These are phyloP conservation scores for Camillea tinctor DNA, from an alignment of 2,329 filamentous ascomycete genomes.

Conservation along the genomic window DNA sequence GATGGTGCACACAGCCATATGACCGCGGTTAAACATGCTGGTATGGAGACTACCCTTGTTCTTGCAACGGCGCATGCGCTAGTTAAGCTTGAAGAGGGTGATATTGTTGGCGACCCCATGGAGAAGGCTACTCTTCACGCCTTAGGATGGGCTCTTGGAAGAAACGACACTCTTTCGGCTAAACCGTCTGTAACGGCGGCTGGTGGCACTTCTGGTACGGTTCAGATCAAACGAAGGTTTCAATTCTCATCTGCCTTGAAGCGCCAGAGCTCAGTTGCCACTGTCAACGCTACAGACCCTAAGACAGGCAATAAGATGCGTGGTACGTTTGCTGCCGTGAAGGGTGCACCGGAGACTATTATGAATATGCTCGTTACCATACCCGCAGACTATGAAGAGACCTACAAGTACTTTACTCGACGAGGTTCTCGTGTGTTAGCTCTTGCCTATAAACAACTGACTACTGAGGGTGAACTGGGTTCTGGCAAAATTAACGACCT, in stretches of 20 bases:
- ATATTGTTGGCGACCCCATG: conserved; percentile 98
- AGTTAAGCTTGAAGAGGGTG: conserved; percentile 94
- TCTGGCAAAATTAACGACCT: conserved; percentile 86
- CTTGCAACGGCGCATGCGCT: conserved; percentile 93
- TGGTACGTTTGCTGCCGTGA: conserved; percentile 91
- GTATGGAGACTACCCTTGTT: conserved; percentile 84
- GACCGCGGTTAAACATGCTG: conserved; percentile 66
- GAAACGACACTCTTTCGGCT: conserved; percentile 78
- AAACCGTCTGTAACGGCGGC: conserved; percentile 51
- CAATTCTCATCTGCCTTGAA: conserved; percentile 97
- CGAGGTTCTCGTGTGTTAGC: conserved; percentile 93
- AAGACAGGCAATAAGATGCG: conserved; percentile 73
- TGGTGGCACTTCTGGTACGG: conserved; percentile 64
- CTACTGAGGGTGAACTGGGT: conserved; percentile 76
- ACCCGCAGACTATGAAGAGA: conserved; percentile 91
- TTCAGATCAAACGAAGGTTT: conserved; percentile 95
- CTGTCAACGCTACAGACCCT: conserved; percentile 69
- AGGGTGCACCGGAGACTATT: conserved; percentile 96
- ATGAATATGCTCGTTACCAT: conserved; percentile 84
- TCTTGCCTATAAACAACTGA: conserved; percentile 89
- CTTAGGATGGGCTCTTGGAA: conserved; percentile 89
- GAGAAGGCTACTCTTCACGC: conserved; percentile 91
- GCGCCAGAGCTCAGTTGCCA: conserved; percentile 91
- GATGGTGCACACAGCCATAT: conserved; percentile 84
- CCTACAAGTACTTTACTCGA: conserved; percentile 95